Evolutionary conservation across 2,329 filamentous ascomycete species (phyloP).

Genomic region (Aureobasidium sp.): DNA sequence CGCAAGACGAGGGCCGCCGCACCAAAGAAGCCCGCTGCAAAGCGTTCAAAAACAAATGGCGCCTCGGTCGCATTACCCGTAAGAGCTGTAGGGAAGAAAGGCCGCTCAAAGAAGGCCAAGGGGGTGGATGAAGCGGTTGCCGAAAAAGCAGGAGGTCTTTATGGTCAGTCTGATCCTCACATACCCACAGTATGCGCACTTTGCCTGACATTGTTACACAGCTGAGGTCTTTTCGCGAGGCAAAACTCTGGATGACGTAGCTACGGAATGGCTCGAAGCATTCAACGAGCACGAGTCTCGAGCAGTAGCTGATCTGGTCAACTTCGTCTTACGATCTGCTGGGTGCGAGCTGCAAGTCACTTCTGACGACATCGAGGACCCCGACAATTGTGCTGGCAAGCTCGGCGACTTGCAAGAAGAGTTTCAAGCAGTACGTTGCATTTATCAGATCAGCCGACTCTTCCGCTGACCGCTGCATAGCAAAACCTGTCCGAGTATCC

Average conservation of each 20-base stretch:
- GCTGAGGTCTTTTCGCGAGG: constrained; percentile 54
- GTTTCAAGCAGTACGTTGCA: constrained; percentile 63
- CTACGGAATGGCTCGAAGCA: constrained; percentile 50
- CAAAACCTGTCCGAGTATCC: constrained; percentile 86
- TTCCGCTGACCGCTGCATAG: constrained; percentile 29
- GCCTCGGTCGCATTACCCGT: constrained; percentile 48
- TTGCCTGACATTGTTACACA: constrained; percentile 23
- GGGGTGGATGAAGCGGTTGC: constrained; percentile 46
- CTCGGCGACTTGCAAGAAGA: constrained; percentile 80
- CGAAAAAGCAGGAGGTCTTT: constrained; percentile 50
- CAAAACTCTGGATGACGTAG: constrained; percentile 49
- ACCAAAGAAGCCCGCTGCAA: constrained; percentile 36
- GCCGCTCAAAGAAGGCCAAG: constrained; percentile 44
- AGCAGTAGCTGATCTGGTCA: constrained; percentile 53
- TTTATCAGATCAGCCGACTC: constrained; percentile 15
- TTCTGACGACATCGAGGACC: constrained; percentile 77
- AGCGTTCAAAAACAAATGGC: constrained; percentile 51
- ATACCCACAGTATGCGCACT: constrained; percentile 8
- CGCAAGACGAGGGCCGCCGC: constrained; percentile 28
- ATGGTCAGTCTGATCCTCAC: constrained; percentile 39
- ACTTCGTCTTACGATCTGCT: constrained; percentile 58
- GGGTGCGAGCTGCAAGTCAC: constrained; percentile 76
- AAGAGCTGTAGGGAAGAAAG: constrained; percentile 41
- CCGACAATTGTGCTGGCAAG: constrained; percentile 74
- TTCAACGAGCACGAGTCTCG: constrained; percentile 50